Evolutionary conservation across 768 basidiomycete species (phyloP).

Genomic region (Mycena maculata): DNA sequence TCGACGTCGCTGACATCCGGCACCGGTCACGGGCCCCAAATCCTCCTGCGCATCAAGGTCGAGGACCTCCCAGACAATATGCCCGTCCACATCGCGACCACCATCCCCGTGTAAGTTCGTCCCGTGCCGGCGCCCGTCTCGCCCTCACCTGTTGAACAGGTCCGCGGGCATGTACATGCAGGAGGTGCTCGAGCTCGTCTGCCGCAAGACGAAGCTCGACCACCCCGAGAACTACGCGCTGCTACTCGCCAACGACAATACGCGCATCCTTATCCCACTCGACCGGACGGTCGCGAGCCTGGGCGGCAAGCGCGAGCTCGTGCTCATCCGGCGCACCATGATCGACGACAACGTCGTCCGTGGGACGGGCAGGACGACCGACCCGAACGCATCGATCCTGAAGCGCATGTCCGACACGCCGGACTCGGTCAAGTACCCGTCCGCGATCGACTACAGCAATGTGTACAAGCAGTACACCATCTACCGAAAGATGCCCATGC

Average conservation of each 20-base stretch:
- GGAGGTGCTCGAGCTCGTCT: constrained; percentile 90
- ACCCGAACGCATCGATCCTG: constrained; percentile 97
- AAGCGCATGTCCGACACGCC: constrained; percentile 85
- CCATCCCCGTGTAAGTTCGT: constrained; percentile 86
- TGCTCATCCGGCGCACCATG: constrained; percentile 82
- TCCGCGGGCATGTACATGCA: constrained; percentile 97
- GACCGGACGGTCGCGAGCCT: constrained; percentile 97
- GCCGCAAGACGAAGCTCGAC: constrained; percentile 72
- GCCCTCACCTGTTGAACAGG: constrained; percentile 47
- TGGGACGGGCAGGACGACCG: constrained; percentile 77
- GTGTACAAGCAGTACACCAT: constrained; percentile 97
- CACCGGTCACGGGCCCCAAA: constrained; percentile 80
- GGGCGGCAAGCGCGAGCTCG: constrained; percentile 86
- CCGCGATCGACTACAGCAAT: constrained; percentile 81
- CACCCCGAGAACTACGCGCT: constrained; percentile 88
- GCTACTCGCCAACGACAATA: constrained; percentile 63
- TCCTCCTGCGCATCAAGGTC: constrained; percentile 85
- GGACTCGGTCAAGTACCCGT: constrained; percentile 64
- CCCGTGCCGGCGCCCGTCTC: background rate
- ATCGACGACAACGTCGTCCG: constrained; percentile 78
- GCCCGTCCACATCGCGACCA: constrained; percentile 88
- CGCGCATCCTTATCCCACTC: constrained; percentile 85
- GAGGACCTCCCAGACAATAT: constrained; percentile 85
- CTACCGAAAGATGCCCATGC: constrained; percentile 94
- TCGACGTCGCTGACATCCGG: constrained; percentile 75